Percentiles rank a stretch among this genome's conserved stretches.
Evolutionary conservation across 2,329 filamentous ascomycete species (phyloP).

Genomic region (Exserohilum turcica): DNA sequence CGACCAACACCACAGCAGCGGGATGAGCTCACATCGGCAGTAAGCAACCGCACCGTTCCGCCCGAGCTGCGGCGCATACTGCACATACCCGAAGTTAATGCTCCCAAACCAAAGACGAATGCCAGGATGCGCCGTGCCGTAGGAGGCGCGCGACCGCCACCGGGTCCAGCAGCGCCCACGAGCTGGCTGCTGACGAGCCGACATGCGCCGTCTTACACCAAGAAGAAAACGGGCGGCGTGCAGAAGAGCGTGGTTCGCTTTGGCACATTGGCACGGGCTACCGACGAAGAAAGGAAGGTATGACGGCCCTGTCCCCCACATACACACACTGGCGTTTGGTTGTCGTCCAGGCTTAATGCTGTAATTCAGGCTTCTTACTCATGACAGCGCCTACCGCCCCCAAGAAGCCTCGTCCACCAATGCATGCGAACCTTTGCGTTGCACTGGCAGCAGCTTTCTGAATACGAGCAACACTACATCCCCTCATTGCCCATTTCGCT

Average conservation of each 20-base stretch:
- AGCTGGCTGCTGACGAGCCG: constrained; percentile 51
- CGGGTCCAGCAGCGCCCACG: constrained; percentile 53
- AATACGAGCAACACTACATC: constrained; percentile 63
- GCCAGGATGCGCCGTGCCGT: constrained; percentile 32
- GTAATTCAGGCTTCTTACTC: constrained; percentile 30
- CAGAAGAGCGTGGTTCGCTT: constrained; percentile 23
- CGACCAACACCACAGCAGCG: constrained; percentile 49
- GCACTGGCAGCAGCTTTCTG: constrained; percentile 62
- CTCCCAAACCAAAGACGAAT: constrained; percentile 52
- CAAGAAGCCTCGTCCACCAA: constrained; percentile 55
- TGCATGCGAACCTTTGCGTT: constrained; percentile 60
- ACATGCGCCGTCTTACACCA: constrained; percentile 31
- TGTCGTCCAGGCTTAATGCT: constrained; percentile 17
- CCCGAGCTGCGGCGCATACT: constrained; percentile 53
- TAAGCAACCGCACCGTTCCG: constrained; percentile 52
- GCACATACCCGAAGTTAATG: constrained; percentile 53
- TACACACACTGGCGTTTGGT: background rate
- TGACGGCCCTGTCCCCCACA: constrained; percentile 1
- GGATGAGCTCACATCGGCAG: constrained; percentile 51
- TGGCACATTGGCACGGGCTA: constrained; percentile 29
- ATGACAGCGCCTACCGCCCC: constrained; percentile 38
- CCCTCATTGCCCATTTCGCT: constrained; percentile 57
- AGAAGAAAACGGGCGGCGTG: constrained; percentile 18
- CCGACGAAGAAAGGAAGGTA: constrained; percentile 38
- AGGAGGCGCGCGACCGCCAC: constrained; percentile 40